These are phyloP conservation scores for Irpex sp. DNA, from an alignment of 1,284 basidiomycete genomes.

Conservation along the genomic window DNA sequence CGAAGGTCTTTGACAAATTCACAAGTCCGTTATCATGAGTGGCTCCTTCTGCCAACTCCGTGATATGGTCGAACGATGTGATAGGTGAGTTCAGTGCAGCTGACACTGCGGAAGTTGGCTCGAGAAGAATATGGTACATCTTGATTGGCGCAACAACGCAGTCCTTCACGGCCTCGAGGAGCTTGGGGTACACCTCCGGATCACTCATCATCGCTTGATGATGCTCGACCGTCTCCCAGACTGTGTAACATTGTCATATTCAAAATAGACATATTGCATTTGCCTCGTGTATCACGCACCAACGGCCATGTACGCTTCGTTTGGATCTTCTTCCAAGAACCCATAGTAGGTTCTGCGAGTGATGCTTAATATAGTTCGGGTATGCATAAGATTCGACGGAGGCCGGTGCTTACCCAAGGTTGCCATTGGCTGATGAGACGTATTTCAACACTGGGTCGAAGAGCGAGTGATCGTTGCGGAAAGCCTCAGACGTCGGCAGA, in stretches of 20 bases:
- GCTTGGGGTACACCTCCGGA: constrained; percentile 3
- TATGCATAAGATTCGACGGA: background rate
- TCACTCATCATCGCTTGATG: constrained; percentile 10
- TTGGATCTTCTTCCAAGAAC: constrained; percentile 9
- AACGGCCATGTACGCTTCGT: constrained; percentile 4
- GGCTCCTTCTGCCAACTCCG: constrained; percentile 1
- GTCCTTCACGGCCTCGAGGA: background rate
- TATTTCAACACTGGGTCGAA: constrained; percentile 2
- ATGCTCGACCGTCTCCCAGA: constrained; percentile 12
- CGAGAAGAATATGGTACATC: constrained; percentile 9
- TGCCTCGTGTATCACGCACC: constrained; percentile 1
- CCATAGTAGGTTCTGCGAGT: constrained; percentile 10
- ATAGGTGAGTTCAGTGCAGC: constrained; percentile 5
- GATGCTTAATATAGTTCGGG: background rate
- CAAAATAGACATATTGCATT: background rate
- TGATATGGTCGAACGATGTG: constrained; percentile 6
- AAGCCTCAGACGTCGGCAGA: constrained; percentile 8
- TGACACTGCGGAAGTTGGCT: constrained; percentile 2
- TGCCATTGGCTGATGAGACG: constrained; percentile 2
- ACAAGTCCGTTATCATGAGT: background rate
- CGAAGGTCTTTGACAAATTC: background rate
- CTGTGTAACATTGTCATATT: background rate
- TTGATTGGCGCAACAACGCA: constrained; percentile 1
- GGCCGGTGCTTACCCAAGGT: constrained; percentile 2
- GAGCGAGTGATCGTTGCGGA: constrained; percentile 9